phyloP scores from a whole-genome alignment of 352 stramenopile genomes.

The Phytopythium sindhum region DNA sequence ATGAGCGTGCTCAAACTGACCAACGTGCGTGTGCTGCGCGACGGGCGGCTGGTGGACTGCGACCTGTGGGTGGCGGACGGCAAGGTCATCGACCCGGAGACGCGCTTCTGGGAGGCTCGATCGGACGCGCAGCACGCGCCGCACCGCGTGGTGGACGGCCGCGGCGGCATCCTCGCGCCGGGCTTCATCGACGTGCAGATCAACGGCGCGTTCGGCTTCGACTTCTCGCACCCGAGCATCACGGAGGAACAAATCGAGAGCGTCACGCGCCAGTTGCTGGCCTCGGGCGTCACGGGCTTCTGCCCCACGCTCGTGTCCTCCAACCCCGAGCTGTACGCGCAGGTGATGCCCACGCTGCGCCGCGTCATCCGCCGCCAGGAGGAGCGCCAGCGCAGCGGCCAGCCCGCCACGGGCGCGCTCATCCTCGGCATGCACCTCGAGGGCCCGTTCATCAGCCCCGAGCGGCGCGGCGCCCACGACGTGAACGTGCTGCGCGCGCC shows the following conservation, averaged over 20 bases:
- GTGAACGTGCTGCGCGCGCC: slow-evolving; percentile 45
- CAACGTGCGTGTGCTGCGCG: slow-evolving; percentile 59
- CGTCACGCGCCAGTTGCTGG: slow-evolving; percentile 47
- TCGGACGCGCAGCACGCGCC: slow-evolving; percentile 36
- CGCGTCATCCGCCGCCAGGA: slow-evolving; percentile 21
- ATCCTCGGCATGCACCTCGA: slow-evolving; percentile 89
- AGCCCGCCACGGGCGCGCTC: slow-evolving; percentile 37
- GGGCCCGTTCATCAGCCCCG: slow-evolving; percentile 85
- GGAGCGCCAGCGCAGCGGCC: slow-evolving; percentile 9
- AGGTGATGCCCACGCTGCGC: slow-evolving; percentile 47
- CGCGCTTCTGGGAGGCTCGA: slow-evolving; percentile 42
- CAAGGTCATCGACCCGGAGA: slow-evolving; percentile 48
- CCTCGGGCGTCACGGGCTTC: slow-evolving; percentile 79
- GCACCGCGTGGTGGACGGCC: slow-evolving; percentile 57
- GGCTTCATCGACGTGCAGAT: slow-evolving; percentile 91
- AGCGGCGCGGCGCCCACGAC: slow-evolving; percentile 83
- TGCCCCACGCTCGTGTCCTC: slow-evolving; percentile 90
- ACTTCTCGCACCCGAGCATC: slow-evolving; percentile 75
- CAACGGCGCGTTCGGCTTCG: slow-evolving; percentile 85
- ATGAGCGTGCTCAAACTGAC: slow-evolving; percentile 43
- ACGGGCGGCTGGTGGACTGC: slow-evolving; percentile 28
- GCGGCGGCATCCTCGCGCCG: slow-evolving; percentile 63
- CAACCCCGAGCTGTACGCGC: slow-evolving; percentile 46
- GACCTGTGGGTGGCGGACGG: slow-evolving; percentile 53
- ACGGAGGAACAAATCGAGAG: slow-evolving; percentile 37